Evolutionary conservation across 441 rosid genomes (phyloP), one percentile per base, ranked within the genome.

Genomic region (Euphorbia schlechtendalii): DNA sequence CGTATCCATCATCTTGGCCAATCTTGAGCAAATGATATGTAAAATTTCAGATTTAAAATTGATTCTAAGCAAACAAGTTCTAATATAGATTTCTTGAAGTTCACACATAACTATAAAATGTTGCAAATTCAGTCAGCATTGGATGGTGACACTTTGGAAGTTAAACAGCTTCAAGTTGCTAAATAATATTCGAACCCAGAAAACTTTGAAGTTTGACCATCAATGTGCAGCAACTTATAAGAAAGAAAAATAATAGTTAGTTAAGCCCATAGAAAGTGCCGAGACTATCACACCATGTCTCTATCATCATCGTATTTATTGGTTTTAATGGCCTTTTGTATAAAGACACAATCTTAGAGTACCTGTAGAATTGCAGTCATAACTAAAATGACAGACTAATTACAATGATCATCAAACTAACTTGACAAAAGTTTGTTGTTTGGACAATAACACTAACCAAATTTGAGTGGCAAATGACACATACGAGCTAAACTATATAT

Each of bases 141-240:
- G 34, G n/a, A 13, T 17, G 40, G 32, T 13, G 34, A n/a, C 24
- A 25, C 30, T 24, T 54, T 14, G 51, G 14, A 40, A 21, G 18
- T 8, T 0, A 22, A 59, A 59, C 18, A 59, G 25, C 51, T 59
- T 59, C 46, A 51, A 51, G 67, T 63, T 14, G 46, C 58, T 18
- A 32, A 48, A 30, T 21, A 17, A 14, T 51, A 63, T 17, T 32
- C 10, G 38, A 14, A 51, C 58, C 53, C 18, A 49, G 28, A 4
- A 56, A 36, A 12, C 20, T 34, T 21, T 15, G 13, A 13, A 15
- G 56, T 4, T 48, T 22, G 4, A 48, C 15, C 22, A 11, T 63
- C n/a, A 34, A 64, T 22, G 3, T 49, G 30, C 24, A 38, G 22
- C 14, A 59, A 59, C 63, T 13, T 5, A 59, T 12, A 11, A 59